Base-by-base conservation (phyloP, 2,329 filamentous ascomycete genomes). In the Fusarium citri region DNA sequence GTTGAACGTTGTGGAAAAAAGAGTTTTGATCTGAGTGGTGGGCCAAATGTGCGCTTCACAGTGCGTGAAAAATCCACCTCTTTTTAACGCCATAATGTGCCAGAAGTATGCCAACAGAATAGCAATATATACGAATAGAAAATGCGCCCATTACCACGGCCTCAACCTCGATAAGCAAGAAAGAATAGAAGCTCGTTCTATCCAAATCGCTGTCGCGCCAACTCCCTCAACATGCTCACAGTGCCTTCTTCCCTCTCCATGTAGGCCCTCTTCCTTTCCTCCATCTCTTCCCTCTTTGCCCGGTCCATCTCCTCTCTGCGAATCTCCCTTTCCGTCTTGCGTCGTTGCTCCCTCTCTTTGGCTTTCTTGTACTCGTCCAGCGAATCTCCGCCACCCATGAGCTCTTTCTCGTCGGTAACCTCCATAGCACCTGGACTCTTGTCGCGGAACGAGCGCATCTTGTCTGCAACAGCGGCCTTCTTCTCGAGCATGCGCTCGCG, bases 401-500 rank as follows among this genome's bases (percentile, higher is more conserved):
- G 78, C 56, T 97, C 92, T 18, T 83, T 83, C 15, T 97, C 94
- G 0, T 86, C 86, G 83, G 86, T 68, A 80, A 75, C 85, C 1
- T 80, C 83, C 56, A 78, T 83, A 6, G 67, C 54, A 1, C 88
- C 89, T 0, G 90, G 88, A 15, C 89, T 91, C 68, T 86, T 89
- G 69, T 94, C 85, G 61, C 89, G 82, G 76, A 97, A 97, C 14
- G 87, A 86, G 26, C 89, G 87, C 83, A 97, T 91, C 71, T 91
- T 89, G 9, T 91, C 90, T 30, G 92, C 91, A 8, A 87, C 83
- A 67, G 92, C 91, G 34, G 86, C 87, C 69, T 90, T 91, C 86
- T 98, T 98, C 82, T 99, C 95, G 2, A 98, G 85, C 75, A 89
- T 88, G 14, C 95, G 89, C 81, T 97, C 95, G 47, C 90, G 89